phyloP scores from a whole-genome alignment of 768 basidiomycete species.

The Boletales sp. region DNA sequence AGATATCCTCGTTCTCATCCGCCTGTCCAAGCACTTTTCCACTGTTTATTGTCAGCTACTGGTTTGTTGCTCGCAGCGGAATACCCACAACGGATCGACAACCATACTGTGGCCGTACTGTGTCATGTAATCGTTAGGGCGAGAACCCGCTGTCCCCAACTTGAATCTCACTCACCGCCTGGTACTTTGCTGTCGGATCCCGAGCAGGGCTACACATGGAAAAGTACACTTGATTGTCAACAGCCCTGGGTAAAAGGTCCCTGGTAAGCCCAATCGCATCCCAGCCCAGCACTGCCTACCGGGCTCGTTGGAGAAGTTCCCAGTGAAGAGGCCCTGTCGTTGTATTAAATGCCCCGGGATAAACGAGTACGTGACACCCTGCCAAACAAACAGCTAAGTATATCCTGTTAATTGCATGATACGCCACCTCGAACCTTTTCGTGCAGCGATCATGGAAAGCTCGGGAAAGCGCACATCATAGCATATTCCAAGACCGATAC shows the following conservation, averaged over 20 bases:
- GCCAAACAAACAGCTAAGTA: constrained; percentile 5
- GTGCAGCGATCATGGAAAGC: constrained; percentile 84
- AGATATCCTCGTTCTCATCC: constrained; percentile 70
- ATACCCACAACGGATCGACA: constrained; percentile 80
- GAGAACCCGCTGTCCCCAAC: background rate
- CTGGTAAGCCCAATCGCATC: constrained; percentile 5
- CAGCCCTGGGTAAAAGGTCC: constrained; percentile 53
- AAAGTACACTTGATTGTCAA: constrained; percentile 96
- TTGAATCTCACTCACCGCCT: constrained; percentile 58
- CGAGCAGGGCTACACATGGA: constrained; percentile 96
- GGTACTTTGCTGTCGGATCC: constrained; percentile 76
- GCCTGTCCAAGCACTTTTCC: constrained; percentile 73
- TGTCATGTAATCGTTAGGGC: background rate
- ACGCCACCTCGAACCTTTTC: constrained; percentile 55
- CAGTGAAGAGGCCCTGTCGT: constrained; percentile 97
- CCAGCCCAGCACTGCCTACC: constrained; percentile 40
- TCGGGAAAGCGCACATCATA: constrained; percentile 97
- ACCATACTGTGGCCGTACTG: constrained; percentile 91
- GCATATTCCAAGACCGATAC: constrained; percentile 93
- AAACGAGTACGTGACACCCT: constrained; percentile 88
- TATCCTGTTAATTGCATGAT: background rate
- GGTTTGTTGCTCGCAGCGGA: background rate
- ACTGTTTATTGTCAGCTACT: constrained; percentile 39
- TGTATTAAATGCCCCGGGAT: constrained; percentile 92
- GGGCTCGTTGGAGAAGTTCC: constrained; percentile 83